Evolutionary conservation across 345 rosid genomes (phyloP).

Genomic region (Turritis glabra): DNA sequence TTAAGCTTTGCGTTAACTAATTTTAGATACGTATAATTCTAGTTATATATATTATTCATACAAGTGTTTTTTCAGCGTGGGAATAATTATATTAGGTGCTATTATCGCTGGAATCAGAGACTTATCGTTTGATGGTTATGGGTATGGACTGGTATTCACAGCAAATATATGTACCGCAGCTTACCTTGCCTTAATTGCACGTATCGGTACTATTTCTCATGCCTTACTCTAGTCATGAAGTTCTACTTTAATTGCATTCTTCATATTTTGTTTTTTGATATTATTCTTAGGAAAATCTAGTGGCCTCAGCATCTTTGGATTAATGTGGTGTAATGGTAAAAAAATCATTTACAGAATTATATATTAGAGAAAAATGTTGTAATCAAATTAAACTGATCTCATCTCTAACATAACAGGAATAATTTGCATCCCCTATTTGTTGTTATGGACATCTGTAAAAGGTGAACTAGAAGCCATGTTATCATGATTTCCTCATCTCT

Average conservation of each 20-base stretch:
- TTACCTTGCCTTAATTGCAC: constrained; percentile 71
- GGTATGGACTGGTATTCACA: constrained; percentile 64
- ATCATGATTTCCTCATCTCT: constrained; percentile 56
- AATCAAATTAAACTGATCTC: not conserved
- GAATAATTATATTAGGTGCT: constrained; percentile 60
- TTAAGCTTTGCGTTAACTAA: too few relatives aligned
- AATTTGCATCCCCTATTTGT: constrained; percentile 19
- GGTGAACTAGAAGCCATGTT: constrained; percentile 57
- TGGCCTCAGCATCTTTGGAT: constrained; percentile 27
- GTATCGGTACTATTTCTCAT: constrained; percentile 35
- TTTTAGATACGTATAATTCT: too few relatives aligned
- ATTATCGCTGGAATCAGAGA: constrained; percentile 74
- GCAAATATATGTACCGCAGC: constrained; percentile 73
- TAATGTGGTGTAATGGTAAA: constrained; percentile 36
- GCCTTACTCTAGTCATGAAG: not conserved
- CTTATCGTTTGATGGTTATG: constrained; percentile 71
- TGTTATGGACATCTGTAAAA: constrained; percentile 59
- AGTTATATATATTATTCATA: too few relatives aligned
- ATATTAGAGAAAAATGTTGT: not conserved
- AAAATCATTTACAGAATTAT: not conserved
- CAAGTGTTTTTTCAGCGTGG: constrained; percentile 73
- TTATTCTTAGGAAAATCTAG: constrained; percentile 17
- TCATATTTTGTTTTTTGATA: not conserved
- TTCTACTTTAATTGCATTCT: not conserved
- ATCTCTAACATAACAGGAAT: constrained; percentile 3